A percentile compares a stretch with the other conserved stretches of the same genome.
Evolutionary conservation across 805 yeast species (phyloP).

Genomic region (Henningerozyma blattae): DNA sequence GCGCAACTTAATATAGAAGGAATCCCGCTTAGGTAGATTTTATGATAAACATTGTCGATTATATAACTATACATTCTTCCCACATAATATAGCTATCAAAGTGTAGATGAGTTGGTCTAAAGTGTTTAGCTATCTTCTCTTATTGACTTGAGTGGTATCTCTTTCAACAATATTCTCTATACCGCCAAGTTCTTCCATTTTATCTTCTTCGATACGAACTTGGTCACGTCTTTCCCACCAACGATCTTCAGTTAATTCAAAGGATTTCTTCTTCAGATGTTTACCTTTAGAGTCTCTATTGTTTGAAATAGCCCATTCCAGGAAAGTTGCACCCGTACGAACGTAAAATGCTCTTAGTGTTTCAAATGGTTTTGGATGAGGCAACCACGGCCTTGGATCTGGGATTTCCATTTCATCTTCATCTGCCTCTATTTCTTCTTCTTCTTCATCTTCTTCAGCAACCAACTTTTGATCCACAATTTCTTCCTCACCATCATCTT

Average conservation of each 20-base stretch:
- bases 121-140: constrained; percentile 41
- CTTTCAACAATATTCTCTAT: constrained; percentile 78
- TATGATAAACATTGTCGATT: too few species aligned
- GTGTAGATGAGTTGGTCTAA: too few species aligned
- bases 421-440: constrained; percentile 49
- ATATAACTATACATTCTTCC: too few species aligned
- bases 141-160: constrained; percentile 42
- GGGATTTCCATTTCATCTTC: constrained; percentile 62
- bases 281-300: constrained; percentile 82
- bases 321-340: constrained; percentile 74
- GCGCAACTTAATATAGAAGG: too few species aligned
- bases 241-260: constrained; percentile 84
- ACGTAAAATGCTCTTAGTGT: constrained; percentile 70
- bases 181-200: constrained; percentile 81
- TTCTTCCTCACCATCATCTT: constrained; percentile 46
- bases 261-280: constrained; percentile 75
- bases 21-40: too few species aligned
- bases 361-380: constrained; percentile 94
- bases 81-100: neutral
- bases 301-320: constrained; percentile 87
- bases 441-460: constrained; percentile 50
- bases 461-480: constrained; percentile 31
- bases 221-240: constrained; percentile 99
- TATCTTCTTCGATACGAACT: constrained; percentile 78
- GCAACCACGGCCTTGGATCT: constrained; percentile 92